Base-by-base conservation (phyloP, 225 moss, liverwort and hornwort species). In the Antitrichia curtipendula region DNA sequence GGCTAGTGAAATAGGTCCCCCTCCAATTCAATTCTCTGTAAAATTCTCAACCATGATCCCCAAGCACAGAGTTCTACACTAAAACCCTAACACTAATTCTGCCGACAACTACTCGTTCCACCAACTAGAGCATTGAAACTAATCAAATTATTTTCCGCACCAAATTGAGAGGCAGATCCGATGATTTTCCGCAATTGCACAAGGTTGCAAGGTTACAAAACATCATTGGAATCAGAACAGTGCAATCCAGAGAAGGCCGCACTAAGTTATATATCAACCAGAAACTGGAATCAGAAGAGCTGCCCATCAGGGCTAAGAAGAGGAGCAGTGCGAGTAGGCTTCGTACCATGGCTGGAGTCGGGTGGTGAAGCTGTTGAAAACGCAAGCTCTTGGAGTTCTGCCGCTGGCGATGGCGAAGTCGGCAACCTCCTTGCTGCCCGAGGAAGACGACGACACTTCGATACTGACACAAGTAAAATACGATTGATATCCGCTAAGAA, bases 261-360 rank as follows among this genome's bases (percentile, higher is more conserved):
- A n/a, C 81, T 43, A 69, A 27, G 24, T 40, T 18, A 28, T 58
- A 36, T 40, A 21, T 75, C 45, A 12, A 75, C 54, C 54, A 40
- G 23, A 69, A 69, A 75, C 36, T 25, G 75, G 41, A 90, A 68
- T 85, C 63, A 20, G 68, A 63, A 78, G 53, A 16, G 54, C 8
- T 3, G 15, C 53, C 38, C 29, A 47, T 86, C 52, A 65, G 34
- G 58, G 50, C 19, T 64, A 24, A 24, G 65, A 52, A 80, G 12
- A 32, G 53, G 9, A 14, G 79, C 49, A 88, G 31, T 25, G 57
- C 31, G 53, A 82, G 36, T 50, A 50, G 5, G 25, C 15, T 69
- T 84, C 27, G 21, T 86, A 90, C 92, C 92, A 90, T 90, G 87
- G 88, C 86, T 90, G 80, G 9, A 69, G 36, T 78, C 69, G 64